phyloP scores from a whole-genome alignment of 2,329 filamentous ascomycete species.

The Phyllosticta citriasiana region DNA sequence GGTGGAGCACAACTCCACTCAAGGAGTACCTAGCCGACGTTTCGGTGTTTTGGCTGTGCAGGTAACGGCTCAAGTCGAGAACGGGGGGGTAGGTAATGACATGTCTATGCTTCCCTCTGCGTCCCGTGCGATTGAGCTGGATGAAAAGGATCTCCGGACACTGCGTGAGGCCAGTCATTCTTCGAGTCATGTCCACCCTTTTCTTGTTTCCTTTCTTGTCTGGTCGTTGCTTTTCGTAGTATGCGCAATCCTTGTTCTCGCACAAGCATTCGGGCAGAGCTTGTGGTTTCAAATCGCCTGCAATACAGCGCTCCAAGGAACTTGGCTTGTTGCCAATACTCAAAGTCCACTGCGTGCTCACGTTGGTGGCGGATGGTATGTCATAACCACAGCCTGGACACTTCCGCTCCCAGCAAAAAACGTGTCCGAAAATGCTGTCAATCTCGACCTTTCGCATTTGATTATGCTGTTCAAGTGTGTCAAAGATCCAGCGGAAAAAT shows the following conservation, averaged over 20 bases:
- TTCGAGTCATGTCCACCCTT: too few relatives aligned
- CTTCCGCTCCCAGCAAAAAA: background rate
- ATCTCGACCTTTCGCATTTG: background rate
- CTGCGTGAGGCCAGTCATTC: background rate
- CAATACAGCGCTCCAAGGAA: background rate
- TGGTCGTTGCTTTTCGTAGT: background rate
- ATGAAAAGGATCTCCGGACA: conserved; percentile 14
- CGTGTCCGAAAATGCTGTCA: background rate
- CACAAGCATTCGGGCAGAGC: background rate
- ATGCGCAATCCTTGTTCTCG: background rate
- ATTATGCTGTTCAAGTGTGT: background rate
- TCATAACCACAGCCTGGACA: background rate
- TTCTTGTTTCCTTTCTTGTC: background rate
- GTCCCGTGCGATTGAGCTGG: conserved; percentile 4
- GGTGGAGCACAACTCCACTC: background rate
- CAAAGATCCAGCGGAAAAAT: background rate
- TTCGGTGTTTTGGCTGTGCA: background rate
- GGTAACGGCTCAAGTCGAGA: conserved; percentile 1
- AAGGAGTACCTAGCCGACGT: background rate
- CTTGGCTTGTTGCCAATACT: too few relatives aligned
- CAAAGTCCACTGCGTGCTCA: too few relatives aligned
- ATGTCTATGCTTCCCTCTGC: too few relatives aligned
- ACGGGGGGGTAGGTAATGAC: background rate
- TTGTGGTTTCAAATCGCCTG: background rate
- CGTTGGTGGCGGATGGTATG: too few relatives aligned